These are phyloP conservation scores for Pulveroboletus sp. DNA, from an alignment of 768 basidiomycete genomes.

Conservation along the genomic window DNA sequence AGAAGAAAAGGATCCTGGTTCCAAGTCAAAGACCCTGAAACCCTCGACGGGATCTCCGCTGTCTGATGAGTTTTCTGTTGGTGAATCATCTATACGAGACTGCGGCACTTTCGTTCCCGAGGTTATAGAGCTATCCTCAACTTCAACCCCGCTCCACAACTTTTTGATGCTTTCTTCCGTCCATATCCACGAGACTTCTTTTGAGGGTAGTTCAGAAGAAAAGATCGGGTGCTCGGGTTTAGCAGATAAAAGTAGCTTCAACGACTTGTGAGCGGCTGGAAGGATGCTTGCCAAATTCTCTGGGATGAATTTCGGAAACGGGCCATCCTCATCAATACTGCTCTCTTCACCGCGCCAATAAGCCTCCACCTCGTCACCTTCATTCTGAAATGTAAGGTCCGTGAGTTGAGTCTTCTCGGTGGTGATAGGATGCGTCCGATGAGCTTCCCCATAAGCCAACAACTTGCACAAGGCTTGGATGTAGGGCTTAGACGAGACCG, in stretches of 20 bases:
- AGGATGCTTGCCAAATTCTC: conserved; percentile 47
- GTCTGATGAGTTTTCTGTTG: not conserved
- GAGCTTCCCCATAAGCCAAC: conserved; percentile 45
- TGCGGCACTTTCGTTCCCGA: not conserved
- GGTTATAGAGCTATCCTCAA: not conserved
- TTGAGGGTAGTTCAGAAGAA: conserved; percentile 26
- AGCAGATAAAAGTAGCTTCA: conserved; percentile 60
- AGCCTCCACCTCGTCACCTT: conserved; percentile 35
- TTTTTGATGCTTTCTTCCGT: conserved; percentile 12
- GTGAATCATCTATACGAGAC: not conserved
- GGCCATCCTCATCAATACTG: conserved; percentile 36
- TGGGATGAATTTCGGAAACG: conserved; percentile 65
- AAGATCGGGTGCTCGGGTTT: conserved; percentile 61
- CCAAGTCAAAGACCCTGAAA: conserved; percentile 61
- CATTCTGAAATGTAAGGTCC: conserved; percentile 16
- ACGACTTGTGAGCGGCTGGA: conserved; percentile 63
- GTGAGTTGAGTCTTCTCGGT: conserved; percentile 9
- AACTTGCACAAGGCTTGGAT: conserved; percentile 54
- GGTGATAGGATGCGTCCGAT: conserved; percentile 27
- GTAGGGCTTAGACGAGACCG: conserved; percentile 59
- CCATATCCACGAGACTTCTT: conserved; percentile 52
- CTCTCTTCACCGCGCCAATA: conserved; percentile 39
- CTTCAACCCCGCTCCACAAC: conserved; percentile 6
- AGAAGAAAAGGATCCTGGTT: conserved; percentile 47
- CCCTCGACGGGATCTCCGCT: conserved; percentile 37